phyloP scores from a whole-genome alignment of 768 basidiomycete genomes.

The Lactarius psammicola region DNA sequence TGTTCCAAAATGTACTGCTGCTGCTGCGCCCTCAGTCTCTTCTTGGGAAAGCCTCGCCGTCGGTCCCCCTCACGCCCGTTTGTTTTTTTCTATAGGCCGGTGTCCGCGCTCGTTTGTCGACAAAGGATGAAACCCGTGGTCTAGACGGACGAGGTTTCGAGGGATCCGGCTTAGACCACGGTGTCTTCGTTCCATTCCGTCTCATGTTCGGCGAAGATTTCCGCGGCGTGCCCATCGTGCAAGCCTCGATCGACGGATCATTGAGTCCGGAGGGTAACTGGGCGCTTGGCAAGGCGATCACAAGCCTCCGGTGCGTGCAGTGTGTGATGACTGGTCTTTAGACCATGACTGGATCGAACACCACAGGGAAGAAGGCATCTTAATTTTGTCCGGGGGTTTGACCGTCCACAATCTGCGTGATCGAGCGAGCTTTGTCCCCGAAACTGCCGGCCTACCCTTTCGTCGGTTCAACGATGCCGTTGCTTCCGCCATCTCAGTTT shows the following conservation, averaged over 20 bases:
- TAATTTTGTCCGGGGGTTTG: constrained; percentile 71
- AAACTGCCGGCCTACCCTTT: constrained; percentile 47
- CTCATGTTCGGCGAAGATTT: constrained; percentile 74
- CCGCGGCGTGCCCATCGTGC: constrained; percentile 61
- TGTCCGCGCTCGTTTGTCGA: constrained; percentile 48
- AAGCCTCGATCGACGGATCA: constrained; percentile 64
- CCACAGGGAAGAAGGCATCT: constrained; percentile 57
- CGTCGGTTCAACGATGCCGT: constrained; percentile 61
- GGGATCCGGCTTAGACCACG: constrained; percentile 72
- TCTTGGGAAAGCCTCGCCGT: not conserved
- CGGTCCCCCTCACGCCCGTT: not conserved
- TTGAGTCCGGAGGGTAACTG: constrained; percentile 62
- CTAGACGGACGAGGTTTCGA: constrained; percentile 61
- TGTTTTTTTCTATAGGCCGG: constrained; percentile 45
- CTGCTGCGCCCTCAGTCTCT: not conserved
- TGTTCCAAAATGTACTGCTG: constrained; percentile 50
- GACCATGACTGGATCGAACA: not conserved
- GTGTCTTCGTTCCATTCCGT: constrained; percentile 76
- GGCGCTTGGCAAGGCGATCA: constrained; percentile 60
- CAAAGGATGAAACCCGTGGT: constrained; percentile 55
- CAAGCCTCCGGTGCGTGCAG: constrained; percentile 50
- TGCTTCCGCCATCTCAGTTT: constrained; percentile 48
- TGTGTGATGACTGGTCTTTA: constrained; percentile 12
- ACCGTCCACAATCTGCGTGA: constrained; percentile 67
- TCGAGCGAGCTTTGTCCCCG: constrained; percentile 47